A percentile compares a stretch with the other conserved stretches of the same genome.
These are phyloP conservation scores for Cocos nucifera DNA, from an alignment of 176 grass and related monocot species.

Conservation along the genomic window DNA sequence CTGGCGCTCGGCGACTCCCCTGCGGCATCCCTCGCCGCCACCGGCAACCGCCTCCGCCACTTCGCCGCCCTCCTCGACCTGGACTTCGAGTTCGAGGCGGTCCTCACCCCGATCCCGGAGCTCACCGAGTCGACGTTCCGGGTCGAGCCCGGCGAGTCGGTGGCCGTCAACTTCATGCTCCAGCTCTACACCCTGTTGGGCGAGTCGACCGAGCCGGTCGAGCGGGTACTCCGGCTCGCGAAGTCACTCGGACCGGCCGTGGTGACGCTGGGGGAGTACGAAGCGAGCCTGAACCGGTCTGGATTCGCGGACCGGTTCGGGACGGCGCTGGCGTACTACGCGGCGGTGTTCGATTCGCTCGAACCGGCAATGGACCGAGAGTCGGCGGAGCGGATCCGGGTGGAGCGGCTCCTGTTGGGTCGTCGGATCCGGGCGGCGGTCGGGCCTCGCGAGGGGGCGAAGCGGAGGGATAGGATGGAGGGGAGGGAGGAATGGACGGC, in stretches of 20 bases:
- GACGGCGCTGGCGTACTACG: conserved; percentile 71
- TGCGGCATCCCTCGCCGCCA: conserved; percentile 57
- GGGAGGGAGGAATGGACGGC: conserved; percentile 50
- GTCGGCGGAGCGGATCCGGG: conserved; percentile 43
- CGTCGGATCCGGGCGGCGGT: conserved; percentile 51
- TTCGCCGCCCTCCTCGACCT: conserved; percentile 74
- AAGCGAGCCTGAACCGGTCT: conserved; percentile 55
- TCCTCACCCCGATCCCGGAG: conserved; percentile 61
- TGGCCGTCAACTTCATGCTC: conserved; percentile 97
- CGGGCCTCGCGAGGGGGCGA: conserved; percentile 34
- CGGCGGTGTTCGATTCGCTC: conserved; percentile 65
- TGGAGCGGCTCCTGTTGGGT: conserved; percentile 77
- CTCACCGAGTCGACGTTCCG: conserved; percentile 53
- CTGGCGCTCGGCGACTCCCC: conserved; percentile 54
- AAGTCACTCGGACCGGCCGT: conserved; percentile 64
- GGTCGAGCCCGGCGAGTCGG: conserved; percentile 52
- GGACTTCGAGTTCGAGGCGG: conserved; percentile 82
- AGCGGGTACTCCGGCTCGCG: conserved; percentile 40
- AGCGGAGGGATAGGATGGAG: conserved; percentile 66
- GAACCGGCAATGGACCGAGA: conserved; percentile 70
- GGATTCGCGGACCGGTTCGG: conserved; percentile 56
- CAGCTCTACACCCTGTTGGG: conserved; percentile 68
- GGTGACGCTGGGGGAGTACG: conserved; percentile 81
- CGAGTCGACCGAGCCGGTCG: conserved; percentile 52
- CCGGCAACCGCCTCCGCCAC: conserved; percentile 60